Conservation (phyloP, 2,329 filamentous ascomycete species). For the Hypocreales sp. region DNA sequence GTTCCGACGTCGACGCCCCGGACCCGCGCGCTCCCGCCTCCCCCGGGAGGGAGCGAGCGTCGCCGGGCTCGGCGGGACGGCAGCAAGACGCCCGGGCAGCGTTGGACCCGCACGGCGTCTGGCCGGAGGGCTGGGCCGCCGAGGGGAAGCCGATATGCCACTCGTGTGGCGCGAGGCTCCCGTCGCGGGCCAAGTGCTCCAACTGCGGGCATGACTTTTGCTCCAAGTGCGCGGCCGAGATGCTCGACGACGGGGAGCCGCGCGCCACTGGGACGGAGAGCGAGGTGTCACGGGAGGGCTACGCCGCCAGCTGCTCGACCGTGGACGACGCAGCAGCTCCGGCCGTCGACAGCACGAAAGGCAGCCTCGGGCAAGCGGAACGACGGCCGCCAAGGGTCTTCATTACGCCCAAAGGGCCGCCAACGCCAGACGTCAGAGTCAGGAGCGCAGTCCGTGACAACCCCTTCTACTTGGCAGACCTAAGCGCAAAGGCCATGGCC, state of each 20-base stretch:
- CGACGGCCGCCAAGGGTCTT: too few relatives aligned
- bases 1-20: neutral
- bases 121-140: conserved; percentile 29
- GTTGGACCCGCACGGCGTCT: conserved; percentile 29
- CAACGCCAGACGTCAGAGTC: too few relatives aligned
- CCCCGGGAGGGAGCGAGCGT: conserved; percentile 2
- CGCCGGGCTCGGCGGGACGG: conserved; percentile 17
- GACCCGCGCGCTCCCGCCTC: neutral
- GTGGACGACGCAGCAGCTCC: neutral
- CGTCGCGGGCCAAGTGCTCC: conserved; percentile 22
- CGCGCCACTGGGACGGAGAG: neutral
- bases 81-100: conserved; percentile 28
- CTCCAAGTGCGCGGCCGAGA: conserved; percentile 25
- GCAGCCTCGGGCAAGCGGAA: too few relatives aligned
- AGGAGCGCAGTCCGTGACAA: conserved; percentile 12
- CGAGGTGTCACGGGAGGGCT: neutral
- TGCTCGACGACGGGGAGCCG: conserved; percentile 7
- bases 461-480: conserved; percentile 17
- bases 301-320: neutral
- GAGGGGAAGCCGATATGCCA: conserved; percentile 31
- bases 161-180: conserved; percentile 27
- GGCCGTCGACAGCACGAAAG: neutral
- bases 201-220: conserved; percentile 37
- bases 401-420: too few relatives aligned
- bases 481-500: conserved; percentile 6